Base-by-base conservation (phyloP, 306 rosid genomes). In the Glycine tomentella region DNA sequence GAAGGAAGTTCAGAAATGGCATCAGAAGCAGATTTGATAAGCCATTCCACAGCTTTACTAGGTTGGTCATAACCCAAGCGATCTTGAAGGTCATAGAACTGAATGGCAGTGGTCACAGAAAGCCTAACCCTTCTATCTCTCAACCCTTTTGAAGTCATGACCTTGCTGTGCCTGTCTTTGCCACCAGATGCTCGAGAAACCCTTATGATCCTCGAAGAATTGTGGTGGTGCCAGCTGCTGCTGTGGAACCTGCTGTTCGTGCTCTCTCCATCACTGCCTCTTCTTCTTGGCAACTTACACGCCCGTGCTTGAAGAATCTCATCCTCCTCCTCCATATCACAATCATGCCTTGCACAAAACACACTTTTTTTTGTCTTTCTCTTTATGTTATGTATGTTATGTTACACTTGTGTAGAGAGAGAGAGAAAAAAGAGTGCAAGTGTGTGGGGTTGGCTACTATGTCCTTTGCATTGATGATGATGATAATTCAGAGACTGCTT, bases 171-270 rank as follows among this genome's bases (percentile, higher is more conserved):
- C 16, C 99, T 87, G 50, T 95, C 99, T 79, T 95, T 95, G 0
- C 99, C 99, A 0, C 99, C 98, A 20, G 98, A 93, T 9, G 96
- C 97, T 55, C 98, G 69, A 3, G 99, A 95, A 62, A 95, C 99
- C 80, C 99, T 88, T 73, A 95, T 88, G 80, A 95, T 95, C 42
- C 99, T 76, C 13, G 92, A 88, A 36, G 40, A 36, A 2, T 36
- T 36, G 40, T 36, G 40, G 45, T 90, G 90, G 87, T 90, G 88
- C 97, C 94, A 92, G 12, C 85, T 86, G 7, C 31, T 25, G 31
- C 85, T 86, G 7, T 89, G 89, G 33, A 90, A 90, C 56, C 84
- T 86, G 31, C 31, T 25, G 70, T 90, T 90, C 0, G 49, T 50
- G 40, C 31, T 72, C 45, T 74, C 82, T 0, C 65, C 86, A 9